Base-by-base conservation (phyloP, 2,329 filamentous ascomycete species). In the Xylaria sp. region DNA sequence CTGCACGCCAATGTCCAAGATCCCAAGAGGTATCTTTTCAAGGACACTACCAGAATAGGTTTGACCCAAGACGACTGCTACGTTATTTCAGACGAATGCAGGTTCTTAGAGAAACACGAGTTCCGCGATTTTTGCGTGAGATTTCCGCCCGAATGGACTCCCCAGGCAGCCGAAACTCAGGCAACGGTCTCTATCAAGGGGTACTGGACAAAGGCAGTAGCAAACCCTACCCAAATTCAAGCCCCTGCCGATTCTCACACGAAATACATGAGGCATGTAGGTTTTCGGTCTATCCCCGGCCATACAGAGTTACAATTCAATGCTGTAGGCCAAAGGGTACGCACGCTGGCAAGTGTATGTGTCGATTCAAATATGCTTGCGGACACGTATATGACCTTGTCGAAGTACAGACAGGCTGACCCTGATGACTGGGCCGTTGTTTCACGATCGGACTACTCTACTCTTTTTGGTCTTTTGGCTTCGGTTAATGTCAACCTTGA, bases 81-180 rank as follows among this genome's bases (percentile, higher is more conserved):
- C 28, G 73, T 80, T 20, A 72, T 81, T 26, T 74, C 79, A 1
- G 48, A 69, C 15, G 72, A 76, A 2, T 70, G 72, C 13, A 73
- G 75, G 15, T 69, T 73, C n/a, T 51, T 80, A 2, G 77, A 80
- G 28, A 17, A 54, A 2, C 74, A 79, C 28, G 80, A 81, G 60
- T 74, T 79, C 61, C 74, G 79, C 10, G 79, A 80, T 56, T 65
- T 74, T 4, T n/a, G 75, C 13, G 15, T 77, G 44, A 69, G 49
- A 56, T 76, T 76, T 26, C 11, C 42, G 0, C 67, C 67, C 7
- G 2, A 11, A 2, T 72, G 71, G 71, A 67, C 65, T 13, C 70
- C 70, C n/a, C 26, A 46, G 17, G 13, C 10, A 23, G 6, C 31
- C 3, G 36, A n/a, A 3, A 5, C 44, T 23, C 33, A 26, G 26